Evolutionary conservation across 2,329 filamentous ascomycete genomes (phyloP), one percentile per base, ranked within the genome.

Genomic region (Clonostachys sp.): DNA sequence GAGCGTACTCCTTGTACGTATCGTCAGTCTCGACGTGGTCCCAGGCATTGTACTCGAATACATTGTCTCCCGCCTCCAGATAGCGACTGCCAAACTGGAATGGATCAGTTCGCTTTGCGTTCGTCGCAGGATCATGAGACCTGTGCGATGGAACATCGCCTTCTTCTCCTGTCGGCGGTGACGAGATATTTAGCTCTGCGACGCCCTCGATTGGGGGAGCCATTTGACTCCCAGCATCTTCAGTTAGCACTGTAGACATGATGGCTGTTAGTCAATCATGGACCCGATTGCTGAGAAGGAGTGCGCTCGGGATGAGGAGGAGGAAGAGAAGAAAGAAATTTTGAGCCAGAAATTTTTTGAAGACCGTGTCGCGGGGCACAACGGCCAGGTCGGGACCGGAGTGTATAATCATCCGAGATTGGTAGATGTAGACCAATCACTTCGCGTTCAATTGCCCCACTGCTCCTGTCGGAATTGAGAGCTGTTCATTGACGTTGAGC

Each of bases 11-110:
- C 61, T 86, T 85, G 76, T 96, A 97, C 39, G 84, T 78, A 57
- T 89, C 83, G 71, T 97, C 92, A 64, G 91, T 91, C 68, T 92
- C 86, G 63, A 97, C 94, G 65, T 99, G 92, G 65, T 99, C 94
- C 94, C 94, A 99, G 36, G 94, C 94, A 67, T 99, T 99, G 81
- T 94, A 96, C 66, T 95, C 87, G 71, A 92, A 99, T 60, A 95
- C 89, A 64, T 97, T 80, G 71, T 96, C 91, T 61, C 84, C 82
- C 65, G 92, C 78, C 59, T 87, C 83, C 45, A 99, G 81, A 60
- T 81, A 88, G 50, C 92, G 89, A 43, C 89, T 94, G 51, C 94
- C 94, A 66, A 99, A 99, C 68, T 95, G 87, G 68, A 97, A 99
- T 16, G 94, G 94, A 62, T 96, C 91, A 62, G 74, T 88, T 58